Evolutionary conservation across 2,329 filamentous ascomycete genomes (phyloP), one percentile per base, ranked within the genome.

Genomic region (Arachnomyces sp.): DNA sequence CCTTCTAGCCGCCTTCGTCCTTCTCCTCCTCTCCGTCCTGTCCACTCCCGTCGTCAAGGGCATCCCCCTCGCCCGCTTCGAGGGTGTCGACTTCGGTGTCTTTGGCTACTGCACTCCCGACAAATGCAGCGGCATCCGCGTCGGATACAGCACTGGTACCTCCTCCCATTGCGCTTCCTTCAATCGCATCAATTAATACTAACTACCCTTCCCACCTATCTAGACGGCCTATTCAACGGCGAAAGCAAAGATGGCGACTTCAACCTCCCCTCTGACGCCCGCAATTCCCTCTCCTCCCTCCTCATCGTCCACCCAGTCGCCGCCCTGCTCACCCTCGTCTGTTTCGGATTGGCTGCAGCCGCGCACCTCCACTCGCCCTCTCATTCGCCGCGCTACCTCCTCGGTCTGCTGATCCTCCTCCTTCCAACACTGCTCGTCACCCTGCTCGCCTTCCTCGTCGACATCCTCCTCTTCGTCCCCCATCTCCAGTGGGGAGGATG

Each of bases 401-500:
- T 96, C 28, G 76, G 78, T 18, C 71, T 96, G 28, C 81, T 95
- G 49, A 89, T 96, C 48, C 75, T 96, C 51, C 82, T 84, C 42
- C 79, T 96, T 46, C 75, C 94, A 36, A 88, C 88, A 7, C 79
- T 96, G 34, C 68, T 96, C 20, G 75, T 92, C 49, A 82, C 85
- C 34, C 73, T 95, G 1, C 73, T 94, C 42, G 84, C 89, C 16
- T 96, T 96, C 65, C 70, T 98, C 17, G 81, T 96, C 54, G 92
- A 98, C 63, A 85, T 96, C 17, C 71, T 98, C 28, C 73, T 98
- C 15, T 98, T 98, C 58, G 84, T 95, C 12, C 92, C 92, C 35
- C 89, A 96, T 63, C 69, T 95, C 67, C 78, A 81, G 57, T 96
- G 89, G 87, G 92, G 89, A 48, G 88, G 89, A 44, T 98, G 90